Evolutionary conservation across 345 rosid genomes (phyloP), one percentile per base, ranked within the genome.

Genomic region (Acer negundo): DNA sequence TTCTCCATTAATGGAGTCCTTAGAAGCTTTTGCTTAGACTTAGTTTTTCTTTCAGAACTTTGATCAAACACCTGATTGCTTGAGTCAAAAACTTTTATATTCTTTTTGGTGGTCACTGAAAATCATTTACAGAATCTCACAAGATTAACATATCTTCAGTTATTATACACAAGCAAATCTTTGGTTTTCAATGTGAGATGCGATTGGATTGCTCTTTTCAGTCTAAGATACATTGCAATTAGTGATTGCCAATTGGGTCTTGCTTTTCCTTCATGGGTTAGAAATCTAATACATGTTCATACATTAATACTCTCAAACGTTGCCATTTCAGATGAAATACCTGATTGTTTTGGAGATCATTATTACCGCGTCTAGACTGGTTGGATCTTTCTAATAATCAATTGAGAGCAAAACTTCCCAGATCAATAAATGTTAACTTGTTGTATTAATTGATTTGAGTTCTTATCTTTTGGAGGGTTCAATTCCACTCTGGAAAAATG

Each of bases 291-390:
- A 42, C 0, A 9, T 42, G 10, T 42, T 42, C 1, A 19, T 2
- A 8, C 13, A 22, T 13, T 86, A 0, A n/a, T n/a, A 46, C 26
- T 83, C 24, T 74, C 80, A 4, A 49, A 22, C 0, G 76, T 51
- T 20, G 69, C 15, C 17, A 81, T 86, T 58, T 75, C 74, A 0
- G 67, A 62, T 6, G 28, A 19, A 9, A 58, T 78, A 47, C 79
- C 84, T 0, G 61, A 64, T 23, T 80, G 84, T 53, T 81, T 63
- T 79, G 80, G 82, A 46, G 47, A 6, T 28, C 77, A 42, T 7
- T 63, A 16, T 24, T 66, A 53, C 28, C 12, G 22, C n/a, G 77
- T 19, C 0, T 28, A 1, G 1, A 0, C 19, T 35, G 3, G 28
- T 71, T 85, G 69, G 75, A 84, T 69, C 75, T 82, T 44, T 9